Base-by-base conservation (phyloP, 2,329 filamentous ascomycete species). In the Fusarium graminum region DNA sequence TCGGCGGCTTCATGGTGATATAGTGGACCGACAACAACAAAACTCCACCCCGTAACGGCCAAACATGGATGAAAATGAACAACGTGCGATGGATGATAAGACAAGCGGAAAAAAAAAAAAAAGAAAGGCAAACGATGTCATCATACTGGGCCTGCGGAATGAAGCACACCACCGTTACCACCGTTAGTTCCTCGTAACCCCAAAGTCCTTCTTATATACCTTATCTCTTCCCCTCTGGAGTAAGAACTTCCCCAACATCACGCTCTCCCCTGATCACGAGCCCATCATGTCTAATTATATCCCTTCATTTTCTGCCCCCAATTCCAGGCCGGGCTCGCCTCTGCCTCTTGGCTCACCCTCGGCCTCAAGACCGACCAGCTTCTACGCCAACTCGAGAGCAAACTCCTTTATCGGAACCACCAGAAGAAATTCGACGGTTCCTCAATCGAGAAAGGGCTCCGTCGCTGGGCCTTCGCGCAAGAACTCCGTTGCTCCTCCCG, bases 1-100 rank as follows among this genome's bases (percentile, higher is more conserved):
- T 69, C 66, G 66, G 66, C 66, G 66, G 52, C 66, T 69, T 67
- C 63, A 51, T 69, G 66, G 66, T 58, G 42, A 9, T 69, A 69
- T 67, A 64, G 66, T 69, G 66, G 66, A 69, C 62, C 66, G 7
- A n/a, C 19, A 53, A 4, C 28, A 40, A n/a, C 16, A 34, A 46
- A 45, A 52, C 58, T 69, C 67, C 67, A 69, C 67, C 39, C 10
- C 41, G 36, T 25, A 34, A 43, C 29, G 43, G 30, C 54, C 42
- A 63, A 52, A 46, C 59, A 63, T 39, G 52, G 39, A n/a, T 26
- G 26, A 42, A 34, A 53, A 52, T 17, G 53, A 32, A 49, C n/a
- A 63, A 51, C 39, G 53, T 63, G 50, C 38, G 22, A 42, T 58
- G 54, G 22, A 42, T 58, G 54, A 67, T 58, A 60, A 53, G 52